Base-by-base conservation (phyloP, 179 eudicot genomes). In the Gypsophila paniculata region DNA sequence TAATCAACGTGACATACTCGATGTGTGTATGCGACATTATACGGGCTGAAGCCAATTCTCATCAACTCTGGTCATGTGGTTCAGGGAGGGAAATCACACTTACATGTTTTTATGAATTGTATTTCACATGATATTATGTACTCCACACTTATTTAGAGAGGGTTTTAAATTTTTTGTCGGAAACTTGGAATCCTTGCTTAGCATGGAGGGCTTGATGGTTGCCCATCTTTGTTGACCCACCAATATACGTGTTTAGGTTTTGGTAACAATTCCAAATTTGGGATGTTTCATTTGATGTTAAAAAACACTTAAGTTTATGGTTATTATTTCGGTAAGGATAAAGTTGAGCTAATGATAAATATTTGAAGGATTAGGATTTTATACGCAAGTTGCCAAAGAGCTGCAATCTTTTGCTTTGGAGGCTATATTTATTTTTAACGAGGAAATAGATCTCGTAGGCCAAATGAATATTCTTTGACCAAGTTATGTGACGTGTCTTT, bases 311-410 rank as follows among this genome's bases (percentile, higher is more conserved):
- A 0, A 46, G 52, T 46, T 46, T 46, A 46, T 46, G 52, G 9
- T 13, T 42, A 42, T 46, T 46, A 4, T 13, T 46, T 46, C 8
- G 11, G 52, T 12, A 46, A 46, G 52, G 52, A 46, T 46, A 46
- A 46, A 46, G 15, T 11, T 8, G 14, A 46, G 15, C 52, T 22
- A 64, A 62, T 9, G 5, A 14, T 61, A 29, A 1, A 32, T 17
- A 21, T 62, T 32, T 62, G 66, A 62, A 32, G 22, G 36, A 62
- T n/a, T n/a, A 62, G 14, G 48, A 32, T 18, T n/a, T 62, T 46
- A 62, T 3, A 29, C 17, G 6, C 10, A 61, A 61, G 18, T 61
- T 6, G 19, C 39, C 21, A 29, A 10, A 25, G 36, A 0, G 66
- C 46, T 17, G 46, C 15, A 62, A 8, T 17, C 26, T n/a, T 21